phyloP scores from a whole-genome alignment of 1,284 basidiomycete genomes.

The Sporisorium iseilematis-ciliati region DNA sequence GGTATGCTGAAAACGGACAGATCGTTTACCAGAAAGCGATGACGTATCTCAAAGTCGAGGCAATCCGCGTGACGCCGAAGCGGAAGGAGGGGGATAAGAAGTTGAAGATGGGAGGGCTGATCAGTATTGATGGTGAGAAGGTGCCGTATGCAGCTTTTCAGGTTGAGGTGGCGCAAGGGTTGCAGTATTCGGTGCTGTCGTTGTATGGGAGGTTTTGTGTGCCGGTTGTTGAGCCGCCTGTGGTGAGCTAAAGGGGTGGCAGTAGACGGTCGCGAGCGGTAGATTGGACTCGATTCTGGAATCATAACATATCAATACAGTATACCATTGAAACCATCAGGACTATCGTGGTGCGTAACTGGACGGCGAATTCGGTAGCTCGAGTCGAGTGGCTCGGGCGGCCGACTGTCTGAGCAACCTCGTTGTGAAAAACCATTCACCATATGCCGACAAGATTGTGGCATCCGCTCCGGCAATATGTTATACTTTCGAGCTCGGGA shows the following conservation, averaged over 20 bases:
- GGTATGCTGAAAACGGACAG: constrained; percentile 57
- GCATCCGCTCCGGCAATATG: neutral
- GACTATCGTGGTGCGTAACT: too few relatives aligned
- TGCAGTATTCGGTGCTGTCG: constrained; percentile 47
- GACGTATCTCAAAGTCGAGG: constrained; percentile 64
- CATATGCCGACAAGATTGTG: neutral
- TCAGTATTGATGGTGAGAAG: constrained; percentile 82
- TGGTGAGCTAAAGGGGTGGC: neutral
- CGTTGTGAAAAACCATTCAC: neutral
- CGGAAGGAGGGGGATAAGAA: constrained; percentile 48
- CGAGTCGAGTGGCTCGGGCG: neutral
- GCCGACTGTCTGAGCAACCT: neutral
- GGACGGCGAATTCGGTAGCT: too few relatives aligned
- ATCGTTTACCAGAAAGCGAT: constrained; percentile 58
- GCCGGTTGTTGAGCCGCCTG: constrained; percentile 39
- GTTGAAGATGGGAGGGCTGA: constrained; percentile 44
- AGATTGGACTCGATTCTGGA: neutral
- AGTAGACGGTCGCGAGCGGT: neutral
- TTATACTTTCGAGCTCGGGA: constrained; percentile 2
- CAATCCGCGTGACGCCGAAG: constrained; percentile 62
- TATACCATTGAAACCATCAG: too few relatives aligned
- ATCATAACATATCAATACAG: too few relatives aligned
- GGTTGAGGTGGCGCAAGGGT: constrained; percentile 76
- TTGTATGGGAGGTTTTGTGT: constrained; percentile 52
- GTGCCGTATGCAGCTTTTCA: constrained; percentile 84